These are phyloP conservation scores for Tricharina praecox DNA, from an alignment of 495 filamentous ascomycete genomes.

Conservation along the genomic window DNA sequence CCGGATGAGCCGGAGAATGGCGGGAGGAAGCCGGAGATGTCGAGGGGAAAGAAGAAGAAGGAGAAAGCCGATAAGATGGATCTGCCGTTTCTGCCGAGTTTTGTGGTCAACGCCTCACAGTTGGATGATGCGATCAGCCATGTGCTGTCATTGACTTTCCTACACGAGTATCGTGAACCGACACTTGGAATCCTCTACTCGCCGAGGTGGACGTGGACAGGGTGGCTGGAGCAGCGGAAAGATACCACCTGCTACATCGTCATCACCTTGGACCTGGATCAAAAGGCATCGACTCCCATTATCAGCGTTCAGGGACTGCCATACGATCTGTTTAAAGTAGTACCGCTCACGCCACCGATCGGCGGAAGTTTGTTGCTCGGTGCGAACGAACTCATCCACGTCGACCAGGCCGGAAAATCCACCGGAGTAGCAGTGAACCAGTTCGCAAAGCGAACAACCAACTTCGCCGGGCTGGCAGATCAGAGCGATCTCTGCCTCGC, in stretches of 20 bases:
- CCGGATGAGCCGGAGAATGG: conserved; percentile 32
- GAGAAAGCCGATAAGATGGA: conserved; percentile 15
- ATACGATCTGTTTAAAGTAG: conserved; percentile 72
- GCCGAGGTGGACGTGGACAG: conserved; percentile 47
- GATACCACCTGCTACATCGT: conserved; percentile 80
- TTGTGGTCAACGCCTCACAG: conserved; percentile 23
- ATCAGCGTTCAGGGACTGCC: conserved; percentile 70
- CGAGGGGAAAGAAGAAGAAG: conserved; percentile 32
- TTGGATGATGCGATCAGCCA: conserved; percentile 75
- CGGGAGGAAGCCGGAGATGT: conserved; percentile 30
- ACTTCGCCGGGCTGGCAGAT: conserved; percentile 59
- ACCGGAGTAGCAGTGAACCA: conserved; percentile 90
- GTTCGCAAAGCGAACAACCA: conserved; percentile 60
- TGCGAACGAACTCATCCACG: conserved; percentile 78
- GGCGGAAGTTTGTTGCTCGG: conserved; percentile 80
- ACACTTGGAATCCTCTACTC: conserved; percentile 90
- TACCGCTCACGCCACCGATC: conserved; percentile 68
- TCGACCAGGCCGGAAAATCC: conserved; percentile 87
- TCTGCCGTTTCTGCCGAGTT: conserved; percentile 20
- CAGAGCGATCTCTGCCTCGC: conserved; percentile 66
- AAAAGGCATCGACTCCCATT: conserved; percentile 82
- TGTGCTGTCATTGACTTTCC: conserved; percentile 78
- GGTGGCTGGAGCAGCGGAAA: conserved; percentile 63
- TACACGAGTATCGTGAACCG: conserved; percentile 92
- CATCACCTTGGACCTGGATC: conserved; percentile 86